Base-by-base conservation (phyloP, 108 stramenopile species). In the Phaeodactylum tricornutum region DNA sequence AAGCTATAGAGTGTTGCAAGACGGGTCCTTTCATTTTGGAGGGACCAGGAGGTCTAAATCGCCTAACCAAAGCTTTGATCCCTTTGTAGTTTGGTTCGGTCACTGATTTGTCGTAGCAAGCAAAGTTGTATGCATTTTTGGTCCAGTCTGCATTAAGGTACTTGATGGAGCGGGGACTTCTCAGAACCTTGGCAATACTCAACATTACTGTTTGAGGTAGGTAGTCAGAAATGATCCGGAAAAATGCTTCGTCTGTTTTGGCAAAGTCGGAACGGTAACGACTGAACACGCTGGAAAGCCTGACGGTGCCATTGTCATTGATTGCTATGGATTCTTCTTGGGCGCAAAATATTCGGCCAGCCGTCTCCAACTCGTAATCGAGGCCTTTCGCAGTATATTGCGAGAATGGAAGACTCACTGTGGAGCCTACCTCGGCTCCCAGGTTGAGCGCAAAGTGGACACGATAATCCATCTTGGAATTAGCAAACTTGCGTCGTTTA, bases 381-480 rank as follows among this genome's bases (percentile, higher is more conserved):
- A 45, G 5, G 9, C 28, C 28, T 22, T 15, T 9, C 4, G 8
- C 3, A 4, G 44, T 45, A 26, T 27, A 45, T 26, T 26, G 25
- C 3, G 24, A 22, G 25, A 45, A 45, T 9, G 44, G 44, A 4
- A 45, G 17, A 8, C 44, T 45, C 11, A 21, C 50, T 12, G 50
- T 17, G 9, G 50, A 33, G n/a, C 34, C 30, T 11, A 22, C 36
- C 8, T 20, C 16, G 1, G 37, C 20, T 2, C 50, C 50, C 60
- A 79, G 79, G 59, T 84, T 81, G 35, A 88, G 53, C 4, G 79
- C 81, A 62, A 84, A 88, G 62, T 88, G 87, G 27, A 88, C 71
- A 7, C 81, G 53, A 35, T 48, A 54, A 51, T 84, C 87, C 1
- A 77, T 11, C 4, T 47, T 31, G 1, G 56, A 1, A 2, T 35